Percentiles rank a stretch among this genome's conserved stretches.
Evolutionary conservation across 2,329 filamentous ascomycete species (phyloP).

Genomic region (Geosmithia putterillii): DNA sequence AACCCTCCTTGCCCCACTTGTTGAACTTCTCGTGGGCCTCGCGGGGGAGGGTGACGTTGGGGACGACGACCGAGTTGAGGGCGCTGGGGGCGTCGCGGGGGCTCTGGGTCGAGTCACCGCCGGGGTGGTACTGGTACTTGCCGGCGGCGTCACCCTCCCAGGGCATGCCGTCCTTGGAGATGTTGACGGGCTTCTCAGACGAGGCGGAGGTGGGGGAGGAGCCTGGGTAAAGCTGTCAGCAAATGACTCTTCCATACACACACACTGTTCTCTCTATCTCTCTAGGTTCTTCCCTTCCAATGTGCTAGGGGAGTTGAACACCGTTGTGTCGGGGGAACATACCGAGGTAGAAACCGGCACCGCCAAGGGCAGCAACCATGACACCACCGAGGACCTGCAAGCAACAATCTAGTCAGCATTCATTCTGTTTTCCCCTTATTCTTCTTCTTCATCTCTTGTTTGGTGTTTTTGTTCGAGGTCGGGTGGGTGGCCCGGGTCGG

Average conservation of each 20-base stretch:
- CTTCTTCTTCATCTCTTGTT: constrained; percentile 3
- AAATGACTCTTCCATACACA: too few relatives aligned
- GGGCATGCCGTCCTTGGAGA: constrained; percentile 71
- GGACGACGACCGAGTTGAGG: constrained; percentile 87
- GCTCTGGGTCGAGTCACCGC: constrained; percentile 62
- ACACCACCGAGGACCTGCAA: constrained; percentile 82
- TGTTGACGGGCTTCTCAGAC: constrained; percentile 66
- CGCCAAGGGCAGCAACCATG: constrained; percentile 78
- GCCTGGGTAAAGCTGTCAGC: constrained; percentile 47
- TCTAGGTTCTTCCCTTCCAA: neutral
- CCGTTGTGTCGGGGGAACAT: constrained; percentile 20
- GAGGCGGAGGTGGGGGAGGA: constrained; percentile 74
- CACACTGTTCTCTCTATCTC: too few relatives aligned
- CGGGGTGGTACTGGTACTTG: constrained; percentile 73
- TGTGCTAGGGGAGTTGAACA: too few relatives aligned
- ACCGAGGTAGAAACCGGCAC: constrained; percentile 87
- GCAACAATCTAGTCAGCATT: constrained; percentile 6
- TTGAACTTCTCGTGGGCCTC: constrained; percentile 94
- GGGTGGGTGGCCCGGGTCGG: too few relatives aligned
- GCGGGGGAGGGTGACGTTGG: constrained; percentile 87
- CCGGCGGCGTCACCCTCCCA: constrained; percentile 64
- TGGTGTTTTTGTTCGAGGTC: constrained; percentile 1
- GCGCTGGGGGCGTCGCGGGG: constrained; percentile 89
- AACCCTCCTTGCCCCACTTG: constrained; percentile 99
- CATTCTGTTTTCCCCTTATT: constrained; percentile 1